Evolutionary conservation across 2,329 filamentous ascomycete genomes (phyloP).

Genomic region (Kalmusia sp.): DNA sequence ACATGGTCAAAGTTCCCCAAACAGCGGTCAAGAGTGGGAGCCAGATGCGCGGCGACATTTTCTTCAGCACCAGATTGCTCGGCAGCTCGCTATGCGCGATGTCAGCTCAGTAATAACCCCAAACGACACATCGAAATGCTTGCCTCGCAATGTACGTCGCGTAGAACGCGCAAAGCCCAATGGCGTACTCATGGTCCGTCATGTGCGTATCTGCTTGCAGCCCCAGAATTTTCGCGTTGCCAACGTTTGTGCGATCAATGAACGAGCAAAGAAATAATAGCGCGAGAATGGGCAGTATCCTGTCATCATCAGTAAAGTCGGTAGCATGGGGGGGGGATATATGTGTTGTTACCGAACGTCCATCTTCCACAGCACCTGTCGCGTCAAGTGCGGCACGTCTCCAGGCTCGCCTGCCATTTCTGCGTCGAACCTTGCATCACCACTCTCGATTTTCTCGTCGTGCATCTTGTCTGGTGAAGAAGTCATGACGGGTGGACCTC

Average conservation of each 20-base stretch:
- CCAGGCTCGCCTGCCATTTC: slow-evolving; percentile 21
- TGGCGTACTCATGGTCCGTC: slow-evolving; percentile 67
- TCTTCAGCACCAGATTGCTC: slow-evolving; percentile 69
- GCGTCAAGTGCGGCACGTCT: slow-evolving; percentile 18
- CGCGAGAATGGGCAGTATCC: slow-evolving; percentile 68
- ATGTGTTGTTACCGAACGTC: slow-evolving; percentile 54
- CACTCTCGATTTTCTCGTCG: slow-evolving; percentile 33
- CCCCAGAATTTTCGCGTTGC: slow-evolving; percentile 71
- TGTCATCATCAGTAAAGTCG: slow-evolving; percentile 31
- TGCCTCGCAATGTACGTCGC: slow-evolving; percentile 68
- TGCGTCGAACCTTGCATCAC: slow-evolving; percentile 19
- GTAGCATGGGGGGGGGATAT: slow-evolving; percentile 4
- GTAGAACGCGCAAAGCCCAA: slow-evolving; percentile 70
- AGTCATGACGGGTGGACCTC: slow-evolving; percentile 6
- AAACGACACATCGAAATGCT: slow-evolving; percentile 7
- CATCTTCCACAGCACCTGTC: slow-evolving; percentile 59
- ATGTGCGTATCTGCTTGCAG: slow-evolving; percentile 64
- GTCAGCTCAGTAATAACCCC: not conserved
- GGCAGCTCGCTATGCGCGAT: slow-evolving; percentile 62
- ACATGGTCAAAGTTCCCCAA: slow-evolving; percentile 68
- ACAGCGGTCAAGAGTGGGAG: slow-evolving; percentile 62
- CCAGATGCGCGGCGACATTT: slow-evolving; percentile 66
- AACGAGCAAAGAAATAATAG: slow-evolving; percentile 71
- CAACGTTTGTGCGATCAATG: slow-evolving; percentile 75
- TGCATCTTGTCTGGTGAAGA: slow-evolving; percentile 26